A percentile compares a stretch with the other conserved stretches of the same genome.
Evolutionary conservation across 257 asterid genomes (phyloP).

Genomic region (Coffea eugenioides): DNA sequence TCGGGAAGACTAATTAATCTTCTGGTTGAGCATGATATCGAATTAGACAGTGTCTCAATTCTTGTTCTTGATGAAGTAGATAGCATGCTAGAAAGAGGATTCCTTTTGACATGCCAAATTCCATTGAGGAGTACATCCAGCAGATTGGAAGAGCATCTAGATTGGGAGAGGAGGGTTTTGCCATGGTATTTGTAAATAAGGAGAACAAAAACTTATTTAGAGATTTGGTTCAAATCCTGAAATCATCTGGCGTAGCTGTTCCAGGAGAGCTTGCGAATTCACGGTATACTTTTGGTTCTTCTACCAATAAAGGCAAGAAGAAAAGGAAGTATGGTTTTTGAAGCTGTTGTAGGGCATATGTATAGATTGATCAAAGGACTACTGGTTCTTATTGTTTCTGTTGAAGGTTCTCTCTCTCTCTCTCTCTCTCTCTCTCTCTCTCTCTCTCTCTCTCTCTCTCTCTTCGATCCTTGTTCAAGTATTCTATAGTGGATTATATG

Average conservation of each 20-base stretch:
- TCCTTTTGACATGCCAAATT: slow-evolving; percentile 89
- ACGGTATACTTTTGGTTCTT: slow-evolving; percentile 33
- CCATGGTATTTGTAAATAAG: slow-evolving; percentile 75
- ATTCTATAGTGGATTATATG: too few relatives aligned
- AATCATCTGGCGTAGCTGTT: slow-evolving; percentile 69
- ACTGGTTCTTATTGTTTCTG: not conserved
- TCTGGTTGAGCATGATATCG: slow-evolving; percentile 67
- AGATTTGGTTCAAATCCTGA: slow-evolving; percentile 56
- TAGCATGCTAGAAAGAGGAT: slow-evolving; percentile 81
- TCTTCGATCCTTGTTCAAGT: not conserved
- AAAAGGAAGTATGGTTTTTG: slow-evolving; percentile 58
- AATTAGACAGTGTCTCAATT: slow-evolving; percentile 57
- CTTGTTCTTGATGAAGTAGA: slow-evolving; percentile 92
- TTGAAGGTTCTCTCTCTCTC: not conserved
- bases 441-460: too few relatives aligned
- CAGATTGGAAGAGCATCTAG: slow-evolving; percentile 95
- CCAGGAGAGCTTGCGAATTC: slow-evolving; percentile 81
- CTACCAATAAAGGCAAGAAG: slow-evolving; percentile 44
- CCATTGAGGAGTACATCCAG: slow-evolving; percentile 84
- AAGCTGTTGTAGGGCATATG: slow-evolving; percentile 2
- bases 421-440: slow-evolving; percentile 4
- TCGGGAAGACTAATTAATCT: slow-evolving; percentile 92
- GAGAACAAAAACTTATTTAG: slow-evolving; percentile 74
- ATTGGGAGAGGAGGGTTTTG: slow-evolving; percentile 76
- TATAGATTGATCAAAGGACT: not conserved